Evolutionary conservation across 148 eudicot species (phyloP), one percentile per base, ranked within the genome.

Genomic region (Amaranthus palmeri): DNA sequence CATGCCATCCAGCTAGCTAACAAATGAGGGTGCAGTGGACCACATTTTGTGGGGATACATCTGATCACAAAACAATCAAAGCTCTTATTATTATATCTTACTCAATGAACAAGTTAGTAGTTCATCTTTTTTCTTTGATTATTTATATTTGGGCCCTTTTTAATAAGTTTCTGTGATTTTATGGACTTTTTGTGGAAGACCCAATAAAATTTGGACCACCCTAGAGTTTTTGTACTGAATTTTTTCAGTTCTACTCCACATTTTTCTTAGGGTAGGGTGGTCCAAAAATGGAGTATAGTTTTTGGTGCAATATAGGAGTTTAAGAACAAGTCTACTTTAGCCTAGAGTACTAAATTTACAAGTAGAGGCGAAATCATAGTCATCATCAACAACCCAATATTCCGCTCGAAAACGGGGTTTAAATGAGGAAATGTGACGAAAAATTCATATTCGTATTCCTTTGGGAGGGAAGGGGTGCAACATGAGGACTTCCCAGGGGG

Each of bases 401-500:
- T 25, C 36, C 36, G 36, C 2, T 25, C 36, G 36, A 25, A 25
- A 25, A 25, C 36, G 2, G 36, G 36, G 36, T 25, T 2, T 25
- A 2, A 0, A 25, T 25, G 36, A 25, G 0, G 36, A 2, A 25
- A 25, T 25, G 36, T 25, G 36, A 25, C 36, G 2, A 2, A 25
- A 1, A 25, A 25, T 25, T 0, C 2, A 25, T 25, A 25, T 25
- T 0, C 0, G 36, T 25, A 25, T 2, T 25, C 36, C 36, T 2
- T 25, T 25, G 36, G 36, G 36, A 25, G 36, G 2, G 36, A 25
- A 25, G 36, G 36, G 65, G 65, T 61, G 46, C 65, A 77, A 74
- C 81, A 77, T 70, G 54, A 81, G 84, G 77, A 71, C 81, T 78
- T 78, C 77, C 74, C 58, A 75, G 61, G 80, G 78, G 82, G 84